These are phyloP conservation scores for Ceratocystis albifundus DNA, from an alignment of 2,329 filamentous ascomycete species.

Conservation along the genomic window DNA sequence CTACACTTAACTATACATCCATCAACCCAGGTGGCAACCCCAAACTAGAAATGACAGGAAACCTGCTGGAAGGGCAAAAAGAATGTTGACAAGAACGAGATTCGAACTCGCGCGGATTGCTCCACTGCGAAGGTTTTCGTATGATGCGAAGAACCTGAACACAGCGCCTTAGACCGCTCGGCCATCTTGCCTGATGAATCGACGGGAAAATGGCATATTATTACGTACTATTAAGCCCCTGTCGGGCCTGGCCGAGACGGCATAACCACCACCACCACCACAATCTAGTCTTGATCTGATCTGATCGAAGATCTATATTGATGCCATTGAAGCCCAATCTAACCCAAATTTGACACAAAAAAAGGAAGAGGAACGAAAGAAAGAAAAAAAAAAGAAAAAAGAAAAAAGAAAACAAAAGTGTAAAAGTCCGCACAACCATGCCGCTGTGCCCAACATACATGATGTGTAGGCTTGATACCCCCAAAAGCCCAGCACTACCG, in stretches of 20 bases:
- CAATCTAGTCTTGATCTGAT: not conserved
- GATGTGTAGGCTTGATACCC: no score
- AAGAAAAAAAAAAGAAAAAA: no score
- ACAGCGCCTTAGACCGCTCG: slow-evolving; percentile 20
- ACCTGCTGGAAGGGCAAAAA: not conserved
- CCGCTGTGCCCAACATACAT: no score
- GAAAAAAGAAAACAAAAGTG: no score
- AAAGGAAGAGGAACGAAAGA: no score
- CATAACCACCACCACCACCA: not conserved
- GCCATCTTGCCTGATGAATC: slow-evolving; percentile 15
- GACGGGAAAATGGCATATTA: not conserved
- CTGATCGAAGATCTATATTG: not conserved
- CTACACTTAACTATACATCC: no score
- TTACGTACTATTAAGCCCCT: not conserved
- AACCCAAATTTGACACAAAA: no score
- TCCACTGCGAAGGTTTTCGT: slow-evolving; percentile 13
- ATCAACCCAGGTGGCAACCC: not conserved
- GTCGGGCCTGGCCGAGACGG: not conserved
- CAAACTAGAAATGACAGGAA: not conserved
- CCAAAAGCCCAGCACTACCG: no score
- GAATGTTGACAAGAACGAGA: slow-evolving; percentile 16
- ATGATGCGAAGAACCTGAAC: slow-evolving; percentile 1
- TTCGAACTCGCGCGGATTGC: slow-evolving; percentile 19
- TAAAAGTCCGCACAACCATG: no score
- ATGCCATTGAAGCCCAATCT: not conserved